Base-by-base conservation (phyloP, 2,329 filamentous ascomycete genomes). In the Zymoseptoria pseudotritici region DNA sequence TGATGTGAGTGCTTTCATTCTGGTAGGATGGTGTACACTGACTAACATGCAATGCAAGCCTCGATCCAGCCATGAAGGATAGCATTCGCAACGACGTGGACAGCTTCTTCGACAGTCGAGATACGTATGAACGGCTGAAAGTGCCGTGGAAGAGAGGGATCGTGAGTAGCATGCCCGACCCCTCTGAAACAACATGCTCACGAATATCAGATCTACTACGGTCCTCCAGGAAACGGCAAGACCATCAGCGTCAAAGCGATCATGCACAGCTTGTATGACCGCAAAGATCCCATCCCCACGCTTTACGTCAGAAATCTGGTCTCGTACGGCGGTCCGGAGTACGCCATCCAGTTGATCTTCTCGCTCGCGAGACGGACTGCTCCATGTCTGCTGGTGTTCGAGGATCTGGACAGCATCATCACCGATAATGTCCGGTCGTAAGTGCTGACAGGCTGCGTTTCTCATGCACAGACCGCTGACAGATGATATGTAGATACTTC, bases 101-200 rank as follows among this genome's bases (percentile, higher is more conserved):
- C 50, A 81, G 81, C 53, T 90, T 90, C 74, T 90, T 86, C 69
- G 77, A 83, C 55, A 79, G 78, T 0, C 76, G 79, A 31, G 78
- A 82, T 4, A 83, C 82, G 1, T 90, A 89, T 67, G 69, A 76
- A 4, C 75, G 80, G 54, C 77, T 89, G 51, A 79, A 80, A 61
- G 85, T 89, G 4, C 86, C 87, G 0, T 90, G 87, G 86, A 89
- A 90, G 78, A 76, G 86, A 53, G 86, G 86, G 0, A 75, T 88
- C 52, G 88, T 89, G 60, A 88, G 86, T 69, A 81, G 86, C 85
- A 0, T 83, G 84, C 0, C 83, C 79, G 1, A 78, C 78, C 26
- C 87, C 13, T 46, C 13, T n/a, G 86, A 74, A 87, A 84, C 0
- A 85, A 86, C 61, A 20, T 29, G 22, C 46, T 51, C 7, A 50